Conservation (phyloP, 768 basidiomycete species). For the Serendipita sp. region DNA sequence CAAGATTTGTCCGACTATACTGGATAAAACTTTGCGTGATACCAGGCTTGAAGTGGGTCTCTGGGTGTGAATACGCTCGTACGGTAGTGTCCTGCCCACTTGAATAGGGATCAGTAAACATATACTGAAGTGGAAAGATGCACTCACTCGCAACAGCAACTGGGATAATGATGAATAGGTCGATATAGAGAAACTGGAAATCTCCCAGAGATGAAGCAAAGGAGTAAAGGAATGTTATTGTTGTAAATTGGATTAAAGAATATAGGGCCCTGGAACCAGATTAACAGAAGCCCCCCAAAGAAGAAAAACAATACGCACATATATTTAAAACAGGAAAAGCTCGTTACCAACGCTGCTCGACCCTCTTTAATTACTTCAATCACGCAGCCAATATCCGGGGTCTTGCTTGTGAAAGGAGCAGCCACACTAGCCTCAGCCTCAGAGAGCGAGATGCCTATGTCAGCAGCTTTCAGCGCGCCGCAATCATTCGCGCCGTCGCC, state of each 20-base stretch:
- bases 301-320: slow-evolving; percentile 43
- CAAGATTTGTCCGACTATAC: slow-evolving; percentile 82
- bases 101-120: not conserved
- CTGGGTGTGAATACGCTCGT: slow-evolving; percentile 68
- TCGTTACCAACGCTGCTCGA: slow-evolving; percentile 86
- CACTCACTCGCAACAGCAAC: slow-evolving; percentile 85
- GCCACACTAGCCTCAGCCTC: slow-evolving; percentile 98
- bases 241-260: slow-evolving; percentile 98
- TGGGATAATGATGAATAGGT: slow-evolving; percentile 94
- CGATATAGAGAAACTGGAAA: slow-evolving; percentile 94
- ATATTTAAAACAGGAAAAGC: slow-evolving; percentile 99
- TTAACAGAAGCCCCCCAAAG: not conserved
- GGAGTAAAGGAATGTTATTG: slow-evolving; percentile 85
- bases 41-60: slow-evolving; percentile 91
- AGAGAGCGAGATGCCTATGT: slow-evolving; percentile 89
- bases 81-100: slow-evolving; percentile 96
- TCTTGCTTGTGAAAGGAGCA: slow-evolving; percentile 88
- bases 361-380: slow-evolving; percentile 96
- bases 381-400: slow-evolving; percentile 89
- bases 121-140: slow-evolving; percentile 3
- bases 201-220: slow-evolving; percentile 94
- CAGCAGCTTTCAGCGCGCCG: slow-evolving; percentile 93
- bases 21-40: slow-evolving; percentile 84
- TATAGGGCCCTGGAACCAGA: slow-evolving; percentile 69
- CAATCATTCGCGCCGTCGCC: slow-evolving; percentile 99